Evolutionary conservation across 768 basidiomycete genomes (phyloP), one percentile per base, ranked within the genome.

Genomic region (Termitomyces heimii): DNA sequence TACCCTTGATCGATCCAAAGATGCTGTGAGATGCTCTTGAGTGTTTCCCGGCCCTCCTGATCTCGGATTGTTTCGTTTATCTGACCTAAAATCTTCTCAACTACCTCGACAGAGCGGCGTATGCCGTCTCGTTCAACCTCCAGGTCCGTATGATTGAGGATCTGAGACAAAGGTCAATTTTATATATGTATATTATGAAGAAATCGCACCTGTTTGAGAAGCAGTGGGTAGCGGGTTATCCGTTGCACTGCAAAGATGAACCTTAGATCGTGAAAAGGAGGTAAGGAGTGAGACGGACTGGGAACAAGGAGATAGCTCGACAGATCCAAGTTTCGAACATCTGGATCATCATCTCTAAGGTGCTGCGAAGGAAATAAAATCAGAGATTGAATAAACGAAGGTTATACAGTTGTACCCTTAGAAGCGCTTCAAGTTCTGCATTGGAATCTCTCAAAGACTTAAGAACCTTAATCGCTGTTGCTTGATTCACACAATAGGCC

Each of bases 401-500:
- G 7, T 14, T 22, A 34, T 29, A 12, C n/a, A n/a, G 18, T 28
- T 71, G 51, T 57, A 91, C 92, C 75, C 87, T 84, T 28, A 95
- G 71, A 65, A 87, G 85, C 13, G 72, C 66, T 1, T 82, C 81
- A 10, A 96, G 70, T 22, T 82, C 83, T 0, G 82, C 76, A 58
- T 90, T 88, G 3, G 78, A 78, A 53, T 88, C 82, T 46, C 92
- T 77, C 57, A 90, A 68, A 0, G 87, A 84, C 61, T 91, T 86
- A 34, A 96, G 74, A 3, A 88, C 82, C 63, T 85, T 88, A 62
- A 85, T 88, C 0, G 89, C 92, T 12, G 77, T 84, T 8, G 75
- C 77, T 69, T 97, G 95, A 61, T 98, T 95, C 54, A 94, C 83
- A 60, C 96, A 98, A 66, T 97, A 98, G 54, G 86, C 84, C 87